Percentiles rank a stretch among this genome's conserved stretches.
These are phyloP conservation scores for Moesziomyces sp. DNA, from an alignment of 1,284 basidiomycete genomes.

Conservation along the genomic window DNA sequence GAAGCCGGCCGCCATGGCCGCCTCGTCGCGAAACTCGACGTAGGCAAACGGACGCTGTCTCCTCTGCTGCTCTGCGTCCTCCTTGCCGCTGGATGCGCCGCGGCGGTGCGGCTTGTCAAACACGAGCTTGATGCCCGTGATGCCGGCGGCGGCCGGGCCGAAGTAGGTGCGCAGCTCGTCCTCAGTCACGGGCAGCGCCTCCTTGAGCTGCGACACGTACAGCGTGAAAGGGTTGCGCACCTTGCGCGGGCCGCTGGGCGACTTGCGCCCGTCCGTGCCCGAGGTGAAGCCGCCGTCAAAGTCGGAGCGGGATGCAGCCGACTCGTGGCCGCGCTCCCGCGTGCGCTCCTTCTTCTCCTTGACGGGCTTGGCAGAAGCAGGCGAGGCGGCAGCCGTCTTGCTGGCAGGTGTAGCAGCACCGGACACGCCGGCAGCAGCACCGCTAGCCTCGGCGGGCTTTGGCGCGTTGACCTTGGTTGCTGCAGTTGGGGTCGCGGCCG, in stretches of 20 bases:
- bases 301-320: constrained; percentile 41
- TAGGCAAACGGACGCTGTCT: constrained; percentile 51
- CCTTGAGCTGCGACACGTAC: constrained; percentile 55
- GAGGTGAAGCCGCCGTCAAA: constrained; percentile 40
- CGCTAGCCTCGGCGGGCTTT: constrained; percentile 10
- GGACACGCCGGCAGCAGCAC: constrained; percentile 11
- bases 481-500: no score
- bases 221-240: constrained; percentile 44
- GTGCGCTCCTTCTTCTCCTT: constrained; percentile 40
- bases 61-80: constrained; percentile 31
- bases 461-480: not conserved
- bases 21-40: constrained; percentile 49
- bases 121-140: constrained; percentile 48
- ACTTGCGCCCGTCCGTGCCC: constrained; percentile 37
- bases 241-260: constrained; percentile 21
- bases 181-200: constrained; percentile 56
- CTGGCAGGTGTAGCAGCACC: not conserved
- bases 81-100: constrained; percentile 27
- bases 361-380: constrained; percentile 24
- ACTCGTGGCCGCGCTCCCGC: constrained; percentile 41
- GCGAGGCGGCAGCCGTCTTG: constrained; percentile 6
- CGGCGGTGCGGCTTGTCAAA: constrained; percentile 49
- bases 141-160: constrained; percentile 50
- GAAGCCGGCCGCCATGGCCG: constrained; percentile 38
- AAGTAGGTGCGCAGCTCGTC: constrained; percentile 55